These are phyloP conservation scores for Aspergillus olivimuriae DNA, from an alignment of 495 filamentous ascomycete genomes.

Conservation along the genomic window DNA sequence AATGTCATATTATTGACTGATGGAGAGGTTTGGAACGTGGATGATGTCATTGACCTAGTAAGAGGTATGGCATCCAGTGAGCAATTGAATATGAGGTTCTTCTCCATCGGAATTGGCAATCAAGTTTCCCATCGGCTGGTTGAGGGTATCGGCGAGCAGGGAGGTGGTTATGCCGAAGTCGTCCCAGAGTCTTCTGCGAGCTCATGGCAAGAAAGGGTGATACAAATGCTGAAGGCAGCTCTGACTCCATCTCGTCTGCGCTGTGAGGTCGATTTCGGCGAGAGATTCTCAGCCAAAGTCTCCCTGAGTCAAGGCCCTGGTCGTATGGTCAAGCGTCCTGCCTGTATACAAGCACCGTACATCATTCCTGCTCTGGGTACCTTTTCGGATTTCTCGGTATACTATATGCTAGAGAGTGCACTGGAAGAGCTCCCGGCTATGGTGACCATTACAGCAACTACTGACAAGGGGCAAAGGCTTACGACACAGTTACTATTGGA, in stretches of 20 bases:
- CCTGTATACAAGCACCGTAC: constrained; percentile 13
- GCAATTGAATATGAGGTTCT: constrained; percentile 11
- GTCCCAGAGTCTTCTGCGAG: constrained; percentile 3
- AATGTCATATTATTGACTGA: constrained; percentile 19
- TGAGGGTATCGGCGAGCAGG: constrained; percentile 16
- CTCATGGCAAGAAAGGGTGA: constrained; percentile 14
- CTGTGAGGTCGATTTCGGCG: constrained; percentile 8
- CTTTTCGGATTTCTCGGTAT: constrained; percentile 9
- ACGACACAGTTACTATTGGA: constrained; percentile 5
- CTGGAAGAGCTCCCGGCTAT: constrained; percentile 2
- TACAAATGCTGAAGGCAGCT: constrained; percentile 20
- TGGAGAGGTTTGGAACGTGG: constrained; percentile 17
- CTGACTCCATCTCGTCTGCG: constrained; percentile 10
- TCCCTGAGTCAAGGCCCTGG: no score
- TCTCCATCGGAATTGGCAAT: constrained; percentile 22
- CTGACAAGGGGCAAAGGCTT: constrained; percentile 4
- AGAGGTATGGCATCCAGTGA: background rate
- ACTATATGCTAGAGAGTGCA: constrained; percentile 9
- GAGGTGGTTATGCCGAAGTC: constrained; percentile 19
- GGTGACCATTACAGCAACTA: constrained; percentile 5
- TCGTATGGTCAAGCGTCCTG: background rate
- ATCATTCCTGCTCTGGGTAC: constrained; percentile 9
- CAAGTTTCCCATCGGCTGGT: constrained; percentile 17
- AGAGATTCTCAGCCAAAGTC: no score
- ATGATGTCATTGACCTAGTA: constrained; percentile 9